phyloP scores from a whole-genome alignment of 225 moss, liverwort and hornwort species.

The Bryoerythrophyllum caledonicum region DNA sequence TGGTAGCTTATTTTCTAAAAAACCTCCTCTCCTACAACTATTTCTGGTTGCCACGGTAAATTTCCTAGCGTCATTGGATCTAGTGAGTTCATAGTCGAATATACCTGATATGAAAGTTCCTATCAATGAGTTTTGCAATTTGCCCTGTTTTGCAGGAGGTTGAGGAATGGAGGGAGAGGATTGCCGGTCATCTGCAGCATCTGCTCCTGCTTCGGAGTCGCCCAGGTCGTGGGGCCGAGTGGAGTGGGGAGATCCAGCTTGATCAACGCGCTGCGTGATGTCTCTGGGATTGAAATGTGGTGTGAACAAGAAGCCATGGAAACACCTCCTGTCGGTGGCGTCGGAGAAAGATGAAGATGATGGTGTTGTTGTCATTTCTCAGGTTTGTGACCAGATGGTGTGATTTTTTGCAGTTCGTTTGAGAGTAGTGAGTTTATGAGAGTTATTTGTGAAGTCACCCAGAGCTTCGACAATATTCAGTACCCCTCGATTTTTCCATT shows the following conservation, averaged over 20 bases:
- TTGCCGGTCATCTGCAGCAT: constrained; percentile 84
- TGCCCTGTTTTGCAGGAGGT: constrained; percentile 66
- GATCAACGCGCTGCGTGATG: constrained; percentile 84
- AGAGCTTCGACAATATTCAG: too few relatives aligned
- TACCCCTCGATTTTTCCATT: too few relatives aligned
- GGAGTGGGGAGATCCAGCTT: constrained; percentile 98
- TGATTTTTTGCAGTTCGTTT: not conserved
- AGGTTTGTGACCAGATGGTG: constrained; percentile 31
- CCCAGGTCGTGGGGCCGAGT: constrained; percentile 86
- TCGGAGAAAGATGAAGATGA: constrained; percentile 50
- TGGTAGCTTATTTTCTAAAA: too few relatives aligned
- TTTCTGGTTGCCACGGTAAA: too few relatives aligned
- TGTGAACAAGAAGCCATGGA: constrained; percentile 63
- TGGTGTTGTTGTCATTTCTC: constrained; percentile 39
- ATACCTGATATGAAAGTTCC: too few relatives aligned
- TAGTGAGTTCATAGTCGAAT: too few relatives aligned
- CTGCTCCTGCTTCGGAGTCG: constrained; percentile 59
- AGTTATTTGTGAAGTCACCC: too few relatives aligned
- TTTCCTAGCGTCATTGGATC: too few relatives aligned
- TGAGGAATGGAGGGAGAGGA: constrained; percentile 69
- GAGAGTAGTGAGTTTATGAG: too few relatives aligned
- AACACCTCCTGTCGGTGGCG: constrained; percentile 35
- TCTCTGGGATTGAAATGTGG: constrained; percentile 69
- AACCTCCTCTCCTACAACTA: too few relatives aligned
- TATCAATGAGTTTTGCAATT: too few relatives aligned